Evolutionary conservation across 192 early-diverging fungal genomes (phyloP).

Genomic region (Coemansia sp.): DNA sequence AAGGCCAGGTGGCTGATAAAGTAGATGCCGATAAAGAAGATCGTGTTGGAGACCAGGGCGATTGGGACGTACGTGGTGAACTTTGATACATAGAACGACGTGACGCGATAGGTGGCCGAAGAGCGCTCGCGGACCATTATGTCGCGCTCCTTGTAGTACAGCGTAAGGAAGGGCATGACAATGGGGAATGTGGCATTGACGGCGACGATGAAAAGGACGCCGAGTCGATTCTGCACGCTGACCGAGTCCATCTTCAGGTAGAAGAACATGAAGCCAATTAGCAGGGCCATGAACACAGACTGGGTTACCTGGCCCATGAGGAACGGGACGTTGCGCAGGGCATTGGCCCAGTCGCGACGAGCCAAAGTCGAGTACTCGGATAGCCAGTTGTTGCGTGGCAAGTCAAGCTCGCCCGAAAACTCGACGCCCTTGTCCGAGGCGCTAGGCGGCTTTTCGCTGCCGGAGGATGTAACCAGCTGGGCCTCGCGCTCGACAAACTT

Average conservation of each 20-base stretch:
- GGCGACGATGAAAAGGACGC: slow-evolving; percentile 48
- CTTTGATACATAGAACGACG: slow-evolving; percentile 63
- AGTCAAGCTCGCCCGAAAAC: slow-evolving; percentile 5
- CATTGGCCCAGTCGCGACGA: slow-evolving; percentile 51
- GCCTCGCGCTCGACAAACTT: slow-evolving; percentile 20
- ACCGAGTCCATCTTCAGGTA: slow-evolving; percentile 40
- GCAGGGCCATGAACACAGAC: slow-evolving; percentile 43
- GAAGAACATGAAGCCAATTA: slow-evolving; percentile 61
- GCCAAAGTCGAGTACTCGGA: slow-evolving; percentile 54
- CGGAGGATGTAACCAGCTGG: background rate
- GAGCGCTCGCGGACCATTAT: slow-evolving; percentile 67
- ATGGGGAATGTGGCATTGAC: slow-evolving; percentile 58
- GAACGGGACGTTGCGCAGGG: slow-evolving; percentile 40
- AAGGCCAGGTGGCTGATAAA: slow-evolving; percentile 44
- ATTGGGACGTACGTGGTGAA: slow-evolving; percentile 53
- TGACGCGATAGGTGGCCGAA: slow-evolving; percentile 61
- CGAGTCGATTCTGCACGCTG: slow-evolving; percentile 53
- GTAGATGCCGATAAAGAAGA: slow-evolving; percentile 49
- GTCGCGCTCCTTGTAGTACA: slow-evolving; percentile 50
- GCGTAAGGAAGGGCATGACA: slow-evolving; percentile 55
- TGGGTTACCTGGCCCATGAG: slow-evolving; percentile 34
- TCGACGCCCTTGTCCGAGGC: background rate
- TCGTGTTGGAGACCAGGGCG: slow-evolving; percentile 23
- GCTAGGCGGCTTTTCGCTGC: slow-evolving; percentile 5
- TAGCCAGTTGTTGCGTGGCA: slow-evolving; percentile 54